These are phyloP conservation scores for Heritiera fomes DNA, from an alignment of 345 rosid genomes.

Conservation along the genomic window DNA sequence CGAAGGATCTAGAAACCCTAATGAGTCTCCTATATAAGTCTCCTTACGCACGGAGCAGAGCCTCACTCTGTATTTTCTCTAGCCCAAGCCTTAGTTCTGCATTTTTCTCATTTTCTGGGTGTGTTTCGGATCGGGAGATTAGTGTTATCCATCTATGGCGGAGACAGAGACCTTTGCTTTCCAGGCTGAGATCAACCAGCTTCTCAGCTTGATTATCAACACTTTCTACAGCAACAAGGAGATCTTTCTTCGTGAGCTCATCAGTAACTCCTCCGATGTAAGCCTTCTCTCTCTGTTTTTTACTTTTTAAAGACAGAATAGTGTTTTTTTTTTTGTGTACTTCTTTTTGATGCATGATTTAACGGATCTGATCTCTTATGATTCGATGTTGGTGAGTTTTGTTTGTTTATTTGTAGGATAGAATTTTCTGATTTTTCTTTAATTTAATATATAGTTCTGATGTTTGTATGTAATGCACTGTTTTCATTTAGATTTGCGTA, in stretches of 20 bases:
- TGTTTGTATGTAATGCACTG: neutral
- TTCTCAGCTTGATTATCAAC: conserved; percentile 73
- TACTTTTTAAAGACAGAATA: neutral
- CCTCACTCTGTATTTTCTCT: neutral
- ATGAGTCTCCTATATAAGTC: conserved; percentile 22
- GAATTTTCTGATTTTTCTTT: neutral
- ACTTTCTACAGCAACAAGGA: conserved; percentile 87
- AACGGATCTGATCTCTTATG: neutral
- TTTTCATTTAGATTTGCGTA: neutral
- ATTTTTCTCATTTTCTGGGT: neutral
- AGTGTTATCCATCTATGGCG: conserved; percentile 26
- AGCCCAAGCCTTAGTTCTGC: neutral
- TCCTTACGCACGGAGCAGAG: neutral
- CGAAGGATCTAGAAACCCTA: conserved; percentile 76
- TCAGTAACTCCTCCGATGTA: conserved; percentile 83
- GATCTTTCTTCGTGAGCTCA: conserved; percentile 83
- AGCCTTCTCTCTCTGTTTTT: neutral
- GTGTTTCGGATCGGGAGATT: no score
- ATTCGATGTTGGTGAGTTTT: neutral
- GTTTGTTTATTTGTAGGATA: neutral
- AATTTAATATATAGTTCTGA: neutral
- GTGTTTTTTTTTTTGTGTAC: neutral
- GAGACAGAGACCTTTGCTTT: conserved; percentile 80
- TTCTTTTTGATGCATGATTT: neutral
- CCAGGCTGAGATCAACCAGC: conserved; percentile 86